Base-by-base conservation (phyloP, 225 moss, liverwort and hornwort genomes). In the Ulota crispa region DNA sequence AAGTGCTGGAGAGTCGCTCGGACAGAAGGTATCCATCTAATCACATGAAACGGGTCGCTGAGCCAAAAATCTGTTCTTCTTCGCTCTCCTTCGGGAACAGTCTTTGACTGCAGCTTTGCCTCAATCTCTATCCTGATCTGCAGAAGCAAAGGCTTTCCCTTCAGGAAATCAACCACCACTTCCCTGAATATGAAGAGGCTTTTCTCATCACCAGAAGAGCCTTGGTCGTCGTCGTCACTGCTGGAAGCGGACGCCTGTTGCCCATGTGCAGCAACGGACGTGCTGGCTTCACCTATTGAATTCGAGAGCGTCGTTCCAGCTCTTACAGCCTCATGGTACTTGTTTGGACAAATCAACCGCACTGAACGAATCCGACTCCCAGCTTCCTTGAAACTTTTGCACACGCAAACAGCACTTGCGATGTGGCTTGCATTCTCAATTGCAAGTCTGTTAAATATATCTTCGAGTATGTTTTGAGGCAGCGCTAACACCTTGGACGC, bases 111-210 rank as follows among this genome's bases (percentile, higher is more conserved):
- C 64, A 91, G 68, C 67, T 62, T 75, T 20, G 84, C 73, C 54
- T 91, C 90, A 66, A 88, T 86, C 75, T 91, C 90, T 36, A 91
- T 86, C 64, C 88, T 82, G 9, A 91, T 80, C 75, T 91, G 90
- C n/a, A 76, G 73, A 63, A 90, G 14, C 55, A 39, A 80, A 28
- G 70, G 76, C 70, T 81, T 90, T 31, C 73, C 73, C 63, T 69
- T 65, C 52, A 90, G 30, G 0, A 84, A 76, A 50, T 82, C 68
- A 39, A 84, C 86, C 65, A 90, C 88, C 59, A 82, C 73, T 20
- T 86, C 79, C 36, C 82, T 73, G 84, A 88, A 88, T 21, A 86
- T 30, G 37, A 88, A 36, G 56, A 82, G 79, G 45, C 64, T 70
- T n/a, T 20, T 72, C 13, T 84, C 88, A 32, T 86, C 87, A 39